A percentile compares a stretch with the other conserved stretches of the same genome.
Evolutionary conservation across 345 rosid species (phyloP).

Genomic region (Gossypium longicalyx): DNA sequence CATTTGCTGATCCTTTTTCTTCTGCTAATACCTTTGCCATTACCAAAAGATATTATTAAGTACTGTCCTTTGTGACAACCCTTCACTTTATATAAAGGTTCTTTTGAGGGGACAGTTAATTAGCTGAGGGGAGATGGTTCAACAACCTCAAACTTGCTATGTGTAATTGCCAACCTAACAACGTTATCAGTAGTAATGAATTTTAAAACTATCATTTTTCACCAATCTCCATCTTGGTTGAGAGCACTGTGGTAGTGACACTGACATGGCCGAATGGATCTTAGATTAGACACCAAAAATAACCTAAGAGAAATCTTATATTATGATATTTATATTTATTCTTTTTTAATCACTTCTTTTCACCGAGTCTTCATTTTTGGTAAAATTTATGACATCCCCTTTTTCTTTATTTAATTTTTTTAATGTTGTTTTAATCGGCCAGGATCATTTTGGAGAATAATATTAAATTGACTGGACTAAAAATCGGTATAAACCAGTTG

Average conservation of each 20-base stretch:
- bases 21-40: conserved; percentile 31
- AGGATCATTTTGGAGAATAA: accelerated
- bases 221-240: not conserved
- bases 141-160: not conserved
- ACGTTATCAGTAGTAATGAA: not conserved
- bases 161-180: not conserved
- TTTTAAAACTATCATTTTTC: not conserved
- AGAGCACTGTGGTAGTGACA: not conserved
- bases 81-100: not conserved
- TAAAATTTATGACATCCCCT: too few relatives aligned
- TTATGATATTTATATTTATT: not conserved
- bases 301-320: not conserved
- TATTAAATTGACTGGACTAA: too few relatives aligned
- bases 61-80: conserved; percentile 5
- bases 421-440: not conserved
- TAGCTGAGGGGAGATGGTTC: not conserved
- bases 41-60: not conserved
- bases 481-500: too few relatives aligned
- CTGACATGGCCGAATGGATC: not conserved
- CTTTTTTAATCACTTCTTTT: not conserved
- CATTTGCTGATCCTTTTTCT: conserved; percentile 28
- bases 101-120: not conserved
- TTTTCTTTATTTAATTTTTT: too few relatives aligned
- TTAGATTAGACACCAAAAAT: not conserved
- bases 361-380: not conserved